Conservation (phyloP, 108 stramenopile species). For the Hondaea fermentalgiana region DNA sequence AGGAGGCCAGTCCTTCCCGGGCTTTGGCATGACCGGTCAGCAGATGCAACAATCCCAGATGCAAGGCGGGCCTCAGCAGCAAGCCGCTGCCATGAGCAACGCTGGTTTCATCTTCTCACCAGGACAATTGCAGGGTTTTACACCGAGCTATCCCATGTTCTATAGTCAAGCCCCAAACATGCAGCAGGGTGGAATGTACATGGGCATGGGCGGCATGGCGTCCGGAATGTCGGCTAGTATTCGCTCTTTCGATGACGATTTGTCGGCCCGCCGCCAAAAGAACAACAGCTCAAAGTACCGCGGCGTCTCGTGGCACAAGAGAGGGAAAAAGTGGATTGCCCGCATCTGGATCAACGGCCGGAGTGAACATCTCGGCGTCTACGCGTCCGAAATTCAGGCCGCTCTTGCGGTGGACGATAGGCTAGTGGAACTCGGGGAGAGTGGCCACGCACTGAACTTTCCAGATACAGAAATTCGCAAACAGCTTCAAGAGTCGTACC, state of each 20-base stretch:
- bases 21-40: no score
- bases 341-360: background rate
- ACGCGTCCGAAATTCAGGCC: background rate
- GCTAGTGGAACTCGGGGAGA: background rate
- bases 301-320: background rate
- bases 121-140: no score
- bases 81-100: no score
- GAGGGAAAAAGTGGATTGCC: background rate
- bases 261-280: background rate
- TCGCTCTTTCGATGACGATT: background rate
- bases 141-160: no score
- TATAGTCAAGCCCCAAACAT: no score
- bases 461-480: background rate
- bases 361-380: background rate
- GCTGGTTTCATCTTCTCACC: no score
- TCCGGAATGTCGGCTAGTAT: no score
- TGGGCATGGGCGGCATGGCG: no score
- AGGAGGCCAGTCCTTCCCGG: no score
- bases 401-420: background rate
- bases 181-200: no score
- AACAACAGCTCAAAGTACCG: background rate
- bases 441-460: conserved; percentile 8
- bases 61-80: no score
- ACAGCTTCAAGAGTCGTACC: background rate
- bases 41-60: no score